Conservation (phyloP, 1,284 basidiomycete species). For the Ustilago nuda region DNA sequence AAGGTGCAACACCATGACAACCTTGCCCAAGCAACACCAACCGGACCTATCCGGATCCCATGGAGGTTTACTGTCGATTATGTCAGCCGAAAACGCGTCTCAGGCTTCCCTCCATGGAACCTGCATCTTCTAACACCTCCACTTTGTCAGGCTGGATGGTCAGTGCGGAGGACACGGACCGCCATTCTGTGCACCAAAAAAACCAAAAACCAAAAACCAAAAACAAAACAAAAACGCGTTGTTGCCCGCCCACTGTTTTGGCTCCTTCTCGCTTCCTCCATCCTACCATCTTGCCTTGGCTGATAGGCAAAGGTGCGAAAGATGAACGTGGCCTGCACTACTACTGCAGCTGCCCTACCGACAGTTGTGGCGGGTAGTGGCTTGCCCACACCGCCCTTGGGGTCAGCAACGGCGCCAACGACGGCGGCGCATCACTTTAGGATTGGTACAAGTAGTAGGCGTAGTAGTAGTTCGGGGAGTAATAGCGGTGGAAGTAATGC, state of each 20-base stretch:
- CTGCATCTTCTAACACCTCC: background rate
- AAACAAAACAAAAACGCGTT: background rate
- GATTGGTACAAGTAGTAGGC: constrained; percentile 14
- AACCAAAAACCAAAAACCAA: constrained; percentile 3
- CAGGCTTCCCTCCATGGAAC: constrained; percentile 1
- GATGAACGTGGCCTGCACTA: background rate
- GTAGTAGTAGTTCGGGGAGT: constrained; percentile 19
- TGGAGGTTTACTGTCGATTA: background rate
- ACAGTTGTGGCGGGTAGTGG: background rate
- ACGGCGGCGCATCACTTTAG: constrained; percentile 11
- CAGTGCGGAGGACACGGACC: background rate
- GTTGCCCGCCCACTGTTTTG: background rate
- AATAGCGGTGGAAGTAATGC: constrained; percentile 15
- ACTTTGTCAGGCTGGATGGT: background rate
- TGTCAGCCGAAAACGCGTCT: background rate
- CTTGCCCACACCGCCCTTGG: background rate
- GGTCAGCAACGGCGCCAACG: constrained; percentile 5
- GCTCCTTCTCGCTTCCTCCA: background rate
- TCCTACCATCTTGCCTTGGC: background rate
- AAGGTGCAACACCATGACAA: too few relatives aligned
- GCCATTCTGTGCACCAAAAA: constrained; percentile 6
- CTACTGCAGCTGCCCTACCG: constrained; percentile 1
- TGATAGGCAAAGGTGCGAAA: background rate
- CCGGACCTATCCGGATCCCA: too few relatives aligned
- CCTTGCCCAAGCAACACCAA: too few relatives aligned